Conservation (phyloP, 768 basidiomycete genomes). For the Auriscalpium vulgare region DNA sequence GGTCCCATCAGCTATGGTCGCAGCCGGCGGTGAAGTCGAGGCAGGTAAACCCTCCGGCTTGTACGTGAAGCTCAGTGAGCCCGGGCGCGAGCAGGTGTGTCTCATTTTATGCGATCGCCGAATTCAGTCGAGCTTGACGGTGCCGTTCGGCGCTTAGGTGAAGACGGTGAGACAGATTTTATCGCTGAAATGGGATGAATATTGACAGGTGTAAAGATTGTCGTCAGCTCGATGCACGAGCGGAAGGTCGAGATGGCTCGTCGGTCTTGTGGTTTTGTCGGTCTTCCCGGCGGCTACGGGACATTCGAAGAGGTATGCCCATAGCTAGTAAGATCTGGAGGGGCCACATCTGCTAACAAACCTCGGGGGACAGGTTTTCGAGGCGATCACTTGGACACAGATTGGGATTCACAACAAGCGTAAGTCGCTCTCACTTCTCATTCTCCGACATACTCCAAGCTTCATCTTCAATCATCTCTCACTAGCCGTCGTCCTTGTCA, state of each 20-base stretch:
- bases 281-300: conserved; percentile 89
- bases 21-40: conserved; percentile 54
- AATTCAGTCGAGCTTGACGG: neutral
- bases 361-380: conserved; percentile 49
- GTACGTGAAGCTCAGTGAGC: conserved; percentile 23
- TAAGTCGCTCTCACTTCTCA: conserved; percentile 27
- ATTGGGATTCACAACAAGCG: conserved; percentile 82
- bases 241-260: conserved; percentile 90
- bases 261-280: conserved; percentile 72
- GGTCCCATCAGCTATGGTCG: conserved; percentile 68
- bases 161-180: conserved; percentile 23
- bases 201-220: conserved; percentile 32
- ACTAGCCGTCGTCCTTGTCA: conserved; percentile 77
- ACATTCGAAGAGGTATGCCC: conserved; percentile 84
- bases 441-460: neutral
- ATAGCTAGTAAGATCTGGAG: no score
- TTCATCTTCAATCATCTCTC: neutral
- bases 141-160: conserved; percentile 12
- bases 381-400: conserved; percentile 94
- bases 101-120: neutral
- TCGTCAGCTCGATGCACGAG: conserved; percentile 81
- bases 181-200: neutral
- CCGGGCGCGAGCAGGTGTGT: conserved; percentile 28
- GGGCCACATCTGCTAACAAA: no score
- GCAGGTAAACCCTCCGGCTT: conserved; percentile 17